Evolutionary conservation across 148 eudicot genomes (phyloP).

Genomic region (Drosera capensis): DNA sequence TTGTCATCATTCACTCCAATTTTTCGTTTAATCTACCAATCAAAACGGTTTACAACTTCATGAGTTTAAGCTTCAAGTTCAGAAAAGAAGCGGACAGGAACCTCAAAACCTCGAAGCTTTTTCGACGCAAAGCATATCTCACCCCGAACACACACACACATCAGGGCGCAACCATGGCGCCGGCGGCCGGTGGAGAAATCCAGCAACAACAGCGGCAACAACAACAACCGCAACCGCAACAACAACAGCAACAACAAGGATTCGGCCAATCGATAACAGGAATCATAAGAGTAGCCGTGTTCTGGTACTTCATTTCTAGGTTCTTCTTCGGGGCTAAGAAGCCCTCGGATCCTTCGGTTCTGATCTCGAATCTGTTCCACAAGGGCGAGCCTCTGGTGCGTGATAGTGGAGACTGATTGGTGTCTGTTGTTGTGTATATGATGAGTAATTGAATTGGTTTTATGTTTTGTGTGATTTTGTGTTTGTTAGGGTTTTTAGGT

Average conservation of each 20-base stretch:
- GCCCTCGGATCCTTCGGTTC: slow-evolving; percentile 37
- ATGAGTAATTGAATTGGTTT: too few relatives aligned
- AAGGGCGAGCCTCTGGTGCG: slow-evolving; percentile 67
- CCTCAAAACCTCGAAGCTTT: background rate
- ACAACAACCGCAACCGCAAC: slow-evolving; percentile 6
- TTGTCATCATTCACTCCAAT: too few relatives aligned
- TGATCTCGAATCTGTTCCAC: slow-evolving; percentile 75
- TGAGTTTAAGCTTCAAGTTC: too few relatives aligned
- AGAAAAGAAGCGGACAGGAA: background rate
- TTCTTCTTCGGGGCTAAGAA: slow-evolving; percentile 59
- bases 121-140: slow-evolving; percentile 5
- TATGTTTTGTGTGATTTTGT: too few relatives aligned
- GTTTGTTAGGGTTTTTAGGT: too few relatives aligned
- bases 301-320: slow-evolving; percentile 87
- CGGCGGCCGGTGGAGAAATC: slow-evolving; percentile 38
- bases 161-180: slow-evolving; percentile 34
- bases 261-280: slow-evolving; percentile 51
- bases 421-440: too few relatives aligned
- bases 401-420: too few relatives aligned
- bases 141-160: too few relatives aligned
- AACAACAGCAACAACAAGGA: slow-evolving; percentile 27
- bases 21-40: too few relatives aligned
- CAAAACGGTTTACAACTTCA: too few relatives aligned
- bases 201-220: background rate
- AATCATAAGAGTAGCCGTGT: slow-evolving; percentile 56